Evolutionary conservation across 2,329 filamentous ascomycete species (phyloP), one percentile per base, ranked within the genome.

Genomic region (Aspergillus japonicus): DNA sequence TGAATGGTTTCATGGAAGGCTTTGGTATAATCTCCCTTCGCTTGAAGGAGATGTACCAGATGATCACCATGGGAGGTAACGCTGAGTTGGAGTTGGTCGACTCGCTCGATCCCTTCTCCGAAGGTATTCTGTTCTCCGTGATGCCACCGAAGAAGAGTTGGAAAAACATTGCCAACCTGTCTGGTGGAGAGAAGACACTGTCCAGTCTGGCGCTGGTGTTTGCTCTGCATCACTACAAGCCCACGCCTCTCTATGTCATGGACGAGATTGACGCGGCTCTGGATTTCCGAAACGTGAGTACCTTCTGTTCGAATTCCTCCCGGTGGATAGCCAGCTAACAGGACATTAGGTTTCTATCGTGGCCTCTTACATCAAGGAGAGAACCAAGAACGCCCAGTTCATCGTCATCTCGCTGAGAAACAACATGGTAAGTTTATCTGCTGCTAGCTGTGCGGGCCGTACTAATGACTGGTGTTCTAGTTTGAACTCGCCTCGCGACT

Each of bases 121-220:
- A 99, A 77, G 95, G 95, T 26, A 98, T 99, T 63, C 76, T 97
- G 51, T 99, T 99, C 81, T 94, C 89, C 58, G 96, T 99, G 66
- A 99, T 99, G 95, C 96, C 95, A 54, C 95, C 95, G 12, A 99
- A 99, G 86, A 99, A 99, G 85, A 95, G 90, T 72, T 99, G 96
- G 96, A 99, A 97, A 85, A 99, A 98, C 74, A 99, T 99, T 73
- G 89, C 90, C 72, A 98, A 99, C 75, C 75, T 99, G 68, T 94
- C 89, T 33, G 95, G 95, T 81, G 95, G 95, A 64, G 95, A 99
- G 80, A 99, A 99, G 86, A 99, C 95, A 42, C 80, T 99, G 63
- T 95, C 90, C 67, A 94, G 89, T 77, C 79, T 99, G 77, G 95
- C 95, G 23, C 80, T 99, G 59, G 95, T 99, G n/a, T 99, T 99